Evolutionary conservation across 768 basidiomycete genomes (phyloP).

Genomic region (Suillus paluster): DNA sequence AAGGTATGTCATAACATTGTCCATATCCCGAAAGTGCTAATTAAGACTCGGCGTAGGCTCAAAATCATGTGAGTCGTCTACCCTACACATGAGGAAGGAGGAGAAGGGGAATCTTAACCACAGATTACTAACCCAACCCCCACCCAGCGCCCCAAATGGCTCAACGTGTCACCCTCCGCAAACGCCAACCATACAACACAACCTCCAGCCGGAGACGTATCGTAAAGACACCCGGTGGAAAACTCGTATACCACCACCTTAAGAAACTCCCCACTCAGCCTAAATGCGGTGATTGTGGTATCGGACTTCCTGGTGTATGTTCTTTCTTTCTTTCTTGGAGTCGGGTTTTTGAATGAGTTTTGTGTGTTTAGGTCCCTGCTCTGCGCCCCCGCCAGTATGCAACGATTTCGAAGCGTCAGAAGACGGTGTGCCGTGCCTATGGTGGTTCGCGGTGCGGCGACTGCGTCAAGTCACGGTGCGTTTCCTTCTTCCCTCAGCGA

Average conservation of each 20-base stretch:
- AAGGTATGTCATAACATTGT: conserved; percentile 12
- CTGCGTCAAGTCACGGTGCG: conserved; percentile 93
- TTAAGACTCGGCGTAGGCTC: background rate
- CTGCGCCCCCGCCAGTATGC: conserved; percentile 97
- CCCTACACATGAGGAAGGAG: background rate
- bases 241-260: conserved; percentile 96
- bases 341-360: background rate
- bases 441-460: conserved; percentile 96
- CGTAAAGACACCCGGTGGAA: conserved; percentile 98
- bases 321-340: too few relatives aligned
- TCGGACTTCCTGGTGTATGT: conserved; percentile 91
- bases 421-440: conserved; percentile 95
- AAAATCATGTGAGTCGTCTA: conserved; percentile 12
- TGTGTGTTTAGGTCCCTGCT: conserved; percentile 74
- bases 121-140: background rate
- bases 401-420: conserved; percentile 94
- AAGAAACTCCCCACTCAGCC: conserved; percentile 92
- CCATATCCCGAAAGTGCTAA: background rate
- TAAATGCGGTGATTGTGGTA: conserved; percentile 99
- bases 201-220: conserved; percentile 93
- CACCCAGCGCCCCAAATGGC: conserved; percentile 65
- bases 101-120: background rate
- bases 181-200: conserved; percentile 98
- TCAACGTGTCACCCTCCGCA: conserved; percentile 99
- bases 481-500: conserved; percentile 17